Evolutionary conservation across 192 early-diverging fungal genomes (phyloP).

Genomic region (Coemansia sp.): DNA sequence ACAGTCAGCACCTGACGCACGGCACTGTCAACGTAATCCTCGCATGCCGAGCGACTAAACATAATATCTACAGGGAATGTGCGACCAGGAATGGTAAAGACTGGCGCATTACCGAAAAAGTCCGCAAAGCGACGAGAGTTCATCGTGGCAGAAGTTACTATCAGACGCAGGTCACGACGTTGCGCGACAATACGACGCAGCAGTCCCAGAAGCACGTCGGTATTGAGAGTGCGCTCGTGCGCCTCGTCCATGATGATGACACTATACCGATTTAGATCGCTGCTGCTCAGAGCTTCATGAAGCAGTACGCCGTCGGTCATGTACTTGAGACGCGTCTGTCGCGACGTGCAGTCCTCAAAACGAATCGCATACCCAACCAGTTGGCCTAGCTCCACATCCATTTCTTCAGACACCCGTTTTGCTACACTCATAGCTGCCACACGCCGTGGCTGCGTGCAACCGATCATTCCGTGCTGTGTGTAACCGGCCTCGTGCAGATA

Average conservation of each 20-base stretch:
- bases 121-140: constrained; percentile 91
- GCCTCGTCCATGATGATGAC: constrained; percentile 97
- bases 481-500: constrained; percentile 97
- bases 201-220: constrained; percentile 94
- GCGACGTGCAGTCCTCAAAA: constrained; percentile 96
- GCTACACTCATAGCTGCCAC: constrained; percentile 99
- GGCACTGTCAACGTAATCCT: constrained; percentile 94
- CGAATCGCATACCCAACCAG: constrained; percentile 98
- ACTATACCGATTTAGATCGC: constrained; percentile 81
- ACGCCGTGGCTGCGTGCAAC: constrained; percentile 97
- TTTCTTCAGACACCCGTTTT: constrained; percentile 96
- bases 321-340: constrained; percentile 90
- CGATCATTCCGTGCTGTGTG: constrained; percentile 82
- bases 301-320: constrained; percentile 99
- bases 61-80: constrained; percentile 94
- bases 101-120: constrained; percentile 89
- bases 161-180: constrained; percentile 89
- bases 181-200: constrained; percentile 77
- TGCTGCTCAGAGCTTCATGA: constrained; percentile 87
- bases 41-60: constrained; percentile 91
- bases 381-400: constrained; percentile 86
- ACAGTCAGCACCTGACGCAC: constrained; percentile 94
- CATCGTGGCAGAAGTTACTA: constrained; percentile 95
- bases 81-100: constrained; percentile 94
- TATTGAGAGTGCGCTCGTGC: constrained; percentile 95